These are phyloP conservation scores for Isoetes engelmannii DNA, from an alignment of 83 land plant species.

Conservation along the genomic window DNA sequence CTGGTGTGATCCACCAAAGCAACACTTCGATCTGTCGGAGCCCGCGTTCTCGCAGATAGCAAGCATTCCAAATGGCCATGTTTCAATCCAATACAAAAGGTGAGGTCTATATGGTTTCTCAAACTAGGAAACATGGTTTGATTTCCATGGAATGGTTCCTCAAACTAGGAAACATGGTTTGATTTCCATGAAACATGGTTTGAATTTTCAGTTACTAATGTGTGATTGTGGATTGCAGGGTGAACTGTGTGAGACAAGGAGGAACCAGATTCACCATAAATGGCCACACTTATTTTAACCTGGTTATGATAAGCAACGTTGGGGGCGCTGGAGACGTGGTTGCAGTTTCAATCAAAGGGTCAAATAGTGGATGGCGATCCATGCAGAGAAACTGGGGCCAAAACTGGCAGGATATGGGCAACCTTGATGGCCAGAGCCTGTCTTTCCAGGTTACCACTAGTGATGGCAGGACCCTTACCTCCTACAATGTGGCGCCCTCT, in stretches of 20 bases:
- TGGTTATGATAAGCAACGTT: slow-evolving; percentile 9
- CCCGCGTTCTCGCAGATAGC: slow-evolving; percentile 14
- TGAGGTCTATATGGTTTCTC: neutral
- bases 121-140: neutral
- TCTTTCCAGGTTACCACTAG: slow-evolving; percentile 15
- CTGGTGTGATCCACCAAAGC: slow-evolving; percentile 16
- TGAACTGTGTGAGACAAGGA: slow-evolving; percentile 4
- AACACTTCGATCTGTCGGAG: slow-evolving; percentile 7
- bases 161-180: neutral
- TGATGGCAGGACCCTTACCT: slow-evolving; percentile 7
- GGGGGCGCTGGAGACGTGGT: slow-evolving; percentile 10
- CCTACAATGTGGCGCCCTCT: slow-evolving; percentile 12
- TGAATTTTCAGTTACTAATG: neutral
- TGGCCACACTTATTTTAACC: slow-evolving; percentile 14
- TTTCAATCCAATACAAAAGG: slow-evolving; percentile 5
- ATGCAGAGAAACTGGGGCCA: slow-evolving; percentile 13
- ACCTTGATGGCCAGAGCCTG: slow-evolving; percentile 1
- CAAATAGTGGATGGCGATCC: slow-evolving; percentile 8
- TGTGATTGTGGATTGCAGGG: neutral
- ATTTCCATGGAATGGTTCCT: neutral
- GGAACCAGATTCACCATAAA: slow-evolving; percentile 12
- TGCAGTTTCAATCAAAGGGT: slow-evolving; percentile 9
- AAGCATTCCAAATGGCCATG: slow-evolving; percentile 3
- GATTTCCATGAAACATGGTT: neutral
- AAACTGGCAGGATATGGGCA: slow-evolving; percentile 1